Percentiles rank a stretch among this genome's conserved stretches.
phyloP scores from a whole-genome alignment of 2,329 filamentous ascomycete genomes.

The Fusarium hainanense region DNA sequence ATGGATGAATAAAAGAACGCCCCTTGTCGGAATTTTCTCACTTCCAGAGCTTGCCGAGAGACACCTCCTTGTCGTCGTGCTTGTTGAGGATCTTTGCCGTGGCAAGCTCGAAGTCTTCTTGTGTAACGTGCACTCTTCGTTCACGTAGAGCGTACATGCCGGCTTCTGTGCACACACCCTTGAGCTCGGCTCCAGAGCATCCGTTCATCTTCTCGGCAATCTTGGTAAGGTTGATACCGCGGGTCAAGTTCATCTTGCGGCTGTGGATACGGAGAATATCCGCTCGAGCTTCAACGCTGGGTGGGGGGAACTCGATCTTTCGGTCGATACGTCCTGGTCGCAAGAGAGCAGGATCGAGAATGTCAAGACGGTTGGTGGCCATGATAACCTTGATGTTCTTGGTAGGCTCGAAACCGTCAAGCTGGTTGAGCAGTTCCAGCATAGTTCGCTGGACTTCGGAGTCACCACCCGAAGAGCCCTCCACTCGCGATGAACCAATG shows the following conservation, averaged over 20 bases:
- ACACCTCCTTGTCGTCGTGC: conserved; percentile 98
- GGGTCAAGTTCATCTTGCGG: conserved; percentile 97
- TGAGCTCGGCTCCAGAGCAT: conserved; percentile 95
- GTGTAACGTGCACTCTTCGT: conserved; percentile 95
- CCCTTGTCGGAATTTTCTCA: conserved; percentile 42
- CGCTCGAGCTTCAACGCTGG: conserved; percentile 93
- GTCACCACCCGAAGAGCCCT: conserved; percentile 93
- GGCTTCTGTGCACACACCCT: conserved; percentile 98
- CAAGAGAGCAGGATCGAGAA: conserved; percentile 92
- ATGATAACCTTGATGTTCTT: conserved; percentile 99
- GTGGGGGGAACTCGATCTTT: conserved; percentile 98
- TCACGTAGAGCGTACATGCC: conserved; percentile 98
- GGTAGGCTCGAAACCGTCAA: conserved; percentile 97
- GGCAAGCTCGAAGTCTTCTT: conserved; percentile 98
- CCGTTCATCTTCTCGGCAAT: conserved; percentile 99
- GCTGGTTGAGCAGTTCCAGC: conserved; percentile 97
- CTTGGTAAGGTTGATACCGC: conserved; percentile 97
- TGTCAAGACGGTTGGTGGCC: conserved; percentile 98
- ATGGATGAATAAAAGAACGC: conserved; percentile 35
- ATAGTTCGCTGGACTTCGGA: conserved; percentile 99
- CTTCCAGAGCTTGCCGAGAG: conserved; percentile 82
- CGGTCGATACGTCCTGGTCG: conserved; percentile 97
- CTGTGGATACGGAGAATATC: conserved; percentile 98
- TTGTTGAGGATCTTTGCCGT: conserved; percentile 99
- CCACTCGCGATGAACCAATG: conserved; percentile 96